Conservation (phyloP, 2,329 filamentous ascomycete species). For the Diaporthe sp. region DNA sequence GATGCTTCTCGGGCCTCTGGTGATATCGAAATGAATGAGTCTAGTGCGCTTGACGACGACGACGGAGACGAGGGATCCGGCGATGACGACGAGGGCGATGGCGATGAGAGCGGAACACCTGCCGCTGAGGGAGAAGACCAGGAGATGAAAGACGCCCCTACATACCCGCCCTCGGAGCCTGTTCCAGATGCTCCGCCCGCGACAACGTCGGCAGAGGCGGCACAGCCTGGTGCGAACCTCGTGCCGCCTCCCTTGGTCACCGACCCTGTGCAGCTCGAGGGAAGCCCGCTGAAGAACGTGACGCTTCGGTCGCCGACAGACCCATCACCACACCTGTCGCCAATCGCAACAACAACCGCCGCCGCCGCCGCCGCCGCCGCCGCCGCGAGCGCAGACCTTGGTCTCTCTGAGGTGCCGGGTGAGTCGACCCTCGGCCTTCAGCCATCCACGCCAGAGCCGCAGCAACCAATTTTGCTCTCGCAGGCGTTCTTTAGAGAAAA, state of each 20-base stretch:
- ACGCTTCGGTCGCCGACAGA: constrained; percentile 61
- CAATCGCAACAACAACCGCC: constrained; percentile 25
- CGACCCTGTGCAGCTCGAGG: constrained; percentile 56
- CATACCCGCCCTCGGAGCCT: constrained; percentile 22
- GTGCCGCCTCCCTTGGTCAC: constrained; percentile 45
- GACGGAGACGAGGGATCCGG: constrained; percentile 63
- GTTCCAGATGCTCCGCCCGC: background rate
- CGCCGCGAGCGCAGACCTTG: constrained; percentile 1
- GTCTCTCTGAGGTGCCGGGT: constrained; percentile 27
- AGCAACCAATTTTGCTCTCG: constrained; percentile 1
- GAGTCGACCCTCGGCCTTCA: constrained; percentile 35
- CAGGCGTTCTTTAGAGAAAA: constrained; percentile 10
- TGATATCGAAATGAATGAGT: constrained; percentile 69
- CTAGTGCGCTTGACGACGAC: constrained; percentile 60
- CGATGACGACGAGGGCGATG: constrained; percentile 63
- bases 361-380: background rate
- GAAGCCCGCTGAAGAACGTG: constrained; percentile 68
- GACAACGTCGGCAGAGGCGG: constrained; percentile 50
- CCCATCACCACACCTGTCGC: constrained; percentile 44
- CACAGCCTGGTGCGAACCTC: constrained; percentile 51
- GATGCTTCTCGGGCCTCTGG: constrained; percentile 57
- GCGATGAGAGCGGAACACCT: constrained; percentile 56
- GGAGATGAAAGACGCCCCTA: constrained; percentile 46
- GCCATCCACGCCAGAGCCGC: constrained; percentile 27
- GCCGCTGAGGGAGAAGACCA: constrained; percentile 43